Percentiles rank a stretch among this genome's conserved stretches.
These are phyloP conservation scores for Uronychia setigera DNA, from an alignment of 73 alveolate species.

Conservation along the genomic window DNA sequence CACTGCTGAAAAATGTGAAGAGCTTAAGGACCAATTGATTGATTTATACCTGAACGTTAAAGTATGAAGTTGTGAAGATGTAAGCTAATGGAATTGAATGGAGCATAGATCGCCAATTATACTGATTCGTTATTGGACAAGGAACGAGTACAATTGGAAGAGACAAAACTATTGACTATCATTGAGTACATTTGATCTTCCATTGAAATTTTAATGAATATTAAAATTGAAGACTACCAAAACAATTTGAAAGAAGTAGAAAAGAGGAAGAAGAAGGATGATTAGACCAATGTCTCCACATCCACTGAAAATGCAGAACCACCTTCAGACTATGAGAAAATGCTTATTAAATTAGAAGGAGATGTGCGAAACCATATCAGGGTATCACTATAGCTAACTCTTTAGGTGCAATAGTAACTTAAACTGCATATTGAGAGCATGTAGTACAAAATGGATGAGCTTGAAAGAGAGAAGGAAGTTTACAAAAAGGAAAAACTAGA, in stretches of 20 bases:
- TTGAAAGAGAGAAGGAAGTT: neutral
- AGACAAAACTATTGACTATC: neutral
- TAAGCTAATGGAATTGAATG: neutral
- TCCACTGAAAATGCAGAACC: neutral
- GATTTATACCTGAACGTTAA: neutral
- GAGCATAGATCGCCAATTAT: neutral
- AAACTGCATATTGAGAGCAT: neutral
- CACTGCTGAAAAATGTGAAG: too few relatives aligned
- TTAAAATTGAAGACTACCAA: neutral
- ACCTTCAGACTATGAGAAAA: neutral
- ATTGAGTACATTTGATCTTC: neutral
- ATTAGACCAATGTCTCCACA: neutral
- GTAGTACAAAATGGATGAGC: neutral
- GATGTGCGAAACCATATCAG: neutral
- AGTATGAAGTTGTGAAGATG: neutral
- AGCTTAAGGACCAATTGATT: neutral
- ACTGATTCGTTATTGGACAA: neutral
- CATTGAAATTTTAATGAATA: neutral
- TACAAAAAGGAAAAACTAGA: neutral
- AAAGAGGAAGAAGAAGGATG: neutral
- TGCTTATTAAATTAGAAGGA: neutral
- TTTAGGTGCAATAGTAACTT: neutral
- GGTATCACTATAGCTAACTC: neutral
- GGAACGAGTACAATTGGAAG: neutral
- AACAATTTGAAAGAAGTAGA: neutral